Base-by-base conservation (phyloP, 192 early-diverging fungal genomes). In the Umbelopsis ramanniana region DNA sequence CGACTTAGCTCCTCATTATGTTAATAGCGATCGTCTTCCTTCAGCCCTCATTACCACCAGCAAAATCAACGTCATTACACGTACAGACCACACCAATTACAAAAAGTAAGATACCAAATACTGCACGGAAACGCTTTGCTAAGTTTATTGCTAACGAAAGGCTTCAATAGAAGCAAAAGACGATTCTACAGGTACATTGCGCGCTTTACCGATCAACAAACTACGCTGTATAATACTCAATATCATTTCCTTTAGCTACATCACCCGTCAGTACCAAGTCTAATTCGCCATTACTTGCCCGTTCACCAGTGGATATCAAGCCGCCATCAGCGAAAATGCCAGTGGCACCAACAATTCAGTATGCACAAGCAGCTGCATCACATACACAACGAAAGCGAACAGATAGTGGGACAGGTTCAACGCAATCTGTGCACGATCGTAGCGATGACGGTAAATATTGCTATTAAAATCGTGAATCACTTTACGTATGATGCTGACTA, bases 281-380 rank as follows among this genome's bases (percentile, higher is more conserved):
- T n/a, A 52, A 21, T n/a, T 72, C 71, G 12, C 71, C 71, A 57
- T 52, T 72, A 57, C 55, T 60, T 35, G 22, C 71, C 23, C 50
- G 55, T 19, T 37, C 71, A 2, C 35, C 71, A 46, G 52, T 55
- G 21, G 55, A 55, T 26, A 40, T 46, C 15, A 72, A 57, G 43
- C 35, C 54, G 14, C 17, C 52, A 12, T 19, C 21, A 37, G 55
- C 23, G 1, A 52, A 52, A 57, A 35, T 21, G 4, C 38, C 69
- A 21, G 26, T 50, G 5, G 69, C 35, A 6, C 50, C 69, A 52
- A 24, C 48, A 0, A 69, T 69, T n/a, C 67, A 69, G 40, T 52
- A 50, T 35, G 69, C 69, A 53, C 50, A 70, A 54, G 69, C 69
- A 10, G 69, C 69, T 37, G 48, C 53, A 9, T 22, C 57, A 5